Base-by-base conservation (phyloP, 2,329 filamentous ascomycete species). In the Aureobasidium uvarum region DNA sequence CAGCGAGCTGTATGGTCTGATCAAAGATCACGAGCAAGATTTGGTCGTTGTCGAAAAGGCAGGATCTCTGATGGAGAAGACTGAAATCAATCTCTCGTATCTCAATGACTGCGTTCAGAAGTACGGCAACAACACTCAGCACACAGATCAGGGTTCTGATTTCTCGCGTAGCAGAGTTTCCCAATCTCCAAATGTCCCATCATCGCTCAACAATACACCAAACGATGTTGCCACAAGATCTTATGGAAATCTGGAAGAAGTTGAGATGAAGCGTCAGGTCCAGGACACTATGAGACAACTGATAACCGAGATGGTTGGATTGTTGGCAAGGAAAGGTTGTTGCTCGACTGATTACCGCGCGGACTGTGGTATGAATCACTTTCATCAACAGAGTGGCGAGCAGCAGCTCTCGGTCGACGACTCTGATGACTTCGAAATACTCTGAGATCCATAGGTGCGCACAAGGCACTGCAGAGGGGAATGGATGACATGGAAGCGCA, bases 21-120 rank as follows among this genome's bases (percentile, higher is more conserved):
- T 60, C 41, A 60, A 60, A n/a, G 39, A 60, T 18, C 41, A 13
- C 13, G 56, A 60, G 13, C 28, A 33, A 31, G 43, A 60, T 14
- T 31, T 60, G 5, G 13, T 11, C 1, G 13, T 60, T 10, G n/a
- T 60, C 18, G 56, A 60, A 2, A 43, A 48, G 16, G 56, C 41
- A 10, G 14, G 10, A n/a, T 31, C 31, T n/a, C 14, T 60, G 8
- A 20, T 59, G 55, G 55, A 59, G 20, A n/a, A 54, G 3, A 11
- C 48, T 6, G 18, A 33, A 2, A 51, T 3, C 25, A 11, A 51
- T 33, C 48, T 51, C 7, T 16, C 10, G 3, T 51, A 33, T 10
- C 48, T 51, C 16, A 51, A 51, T 11, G 48, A 33, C 7, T 33
- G 48, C 48, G 33, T 51, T 3, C 25, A 51, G 2, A 3, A 31